Evolutionary conservation across 345 rosid genomes (phyloP), one percentile per base, ranked within the genome.

Genomic region (Euphorbia tirucalli): DNA sequence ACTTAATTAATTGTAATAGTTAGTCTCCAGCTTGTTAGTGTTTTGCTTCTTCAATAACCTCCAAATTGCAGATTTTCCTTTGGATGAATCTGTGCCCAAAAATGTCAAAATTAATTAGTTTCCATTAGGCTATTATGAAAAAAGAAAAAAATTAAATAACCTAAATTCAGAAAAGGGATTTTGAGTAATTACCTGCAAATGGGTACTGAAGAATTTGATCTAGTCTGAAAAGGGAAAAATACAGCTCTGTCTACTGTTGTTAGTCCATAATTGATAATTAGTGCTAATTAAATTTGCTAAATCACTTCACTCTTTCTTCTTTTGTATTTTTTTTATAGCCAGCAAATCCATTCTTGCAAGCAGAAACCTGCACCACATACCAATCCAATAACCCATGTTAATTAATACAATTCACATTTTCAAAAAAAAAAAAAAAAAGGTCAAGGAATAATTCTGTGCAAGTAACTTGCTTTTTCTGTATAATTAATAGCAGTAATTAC

Each of bases 311-410:
- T 74, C 96, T 83, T 71, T 83, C 86, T 73, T 78, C 87, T 60
- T 77, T 85, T 54, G 84, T 81, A 61, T 83, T 84, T 85, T 88
- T 94, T 52, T 84, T 89, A 60, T 89, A 87, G 67, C 97, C 85
- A 4, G 96, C 90, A 72, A 89, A 88, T 68, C 83, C 93, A 21
- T 86, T 89, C 84, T 91, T 90, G 78, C 89, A 87, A 71, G 93
- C 93, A 28, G 99, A 90, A 71, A 95, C 87, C 99, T 95, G 93
- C 61, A 81, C n/a, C 46, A n/a, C 8, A 37, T 3, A 37, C 8
- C 74, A 37, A 54, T 11, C 27, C 15, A 48, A 62, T 61, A 59
- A 13, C 21, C n/a, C 63, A 59, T 15, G 22, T 25, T 13, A 58
- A 4, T 21, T n/a, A n/a, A n/a, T n/a, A n/a, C n/a, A n/a, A n/a